Conservation (phyloP, 495 filamentous ascomycete species). For the Talaromyces thailandensis region DNA sequence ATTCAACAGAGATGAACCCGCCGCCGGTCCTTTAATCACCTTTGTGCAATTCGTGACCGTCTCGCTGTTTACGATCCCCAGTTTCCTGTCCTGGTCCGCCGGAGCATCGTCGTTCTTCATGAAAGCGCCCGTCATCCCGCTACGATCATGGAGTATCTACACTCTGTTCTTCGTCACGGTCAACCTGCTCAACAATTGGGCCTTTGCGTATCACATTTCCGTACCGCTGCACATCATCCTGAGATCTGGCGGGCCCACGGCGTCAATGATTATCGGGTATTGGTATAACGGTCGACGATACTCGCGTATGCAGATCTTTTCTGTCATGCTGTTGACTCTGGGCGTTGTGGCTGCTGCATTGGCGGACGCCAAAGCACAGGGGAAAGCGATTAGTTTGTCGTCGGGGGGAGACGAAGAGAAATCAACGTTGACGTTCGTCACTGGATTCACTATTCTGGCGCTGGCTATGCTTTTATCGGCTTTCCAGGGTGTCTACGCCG, state of each 20-base stretch:
- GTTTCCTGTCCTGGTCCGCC: conserved; percentile 64
- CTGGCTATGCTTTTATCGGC: conserved; percentile 85
- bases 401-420: conserved; percentile 6
- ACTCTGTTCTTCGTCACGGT: conserved; percentile 87
- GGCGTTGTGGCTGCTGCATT: conserved; percentile 82
- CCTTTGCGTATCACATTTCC: conserved; percentile 92
- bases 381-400: conserved; percentile 25
- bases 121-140: conserved; percentile 68
- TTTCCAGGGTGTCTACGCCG: conserved; percentile 90
- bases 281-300: conserved; percentile 75
- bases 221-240: conserved; percentile 97
- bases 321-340: conserved; percentile 72
- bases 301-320: conserved; percentile 64
- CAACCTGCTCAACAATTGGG: conserved; percentile 94
- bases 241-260: conserved; percentile 87
- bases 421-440: conserved; percentile 41
- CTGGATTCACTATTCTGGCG: conserved; percentile 75
- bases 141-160: conserved; percentile 77
- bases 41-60: conserved; percentile 90
- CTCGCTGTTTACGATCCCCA: conserved; percentile 54
- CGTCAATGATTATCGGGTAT: conserved; percentile 81
- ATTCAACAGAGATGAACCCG: conserved; percentile 24
- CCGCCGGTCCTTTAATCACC: conserved; percentile 72
- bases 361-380: conserved; percentile 80
- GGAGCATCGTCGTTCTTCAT: conserved; percentile 55